Evolutionary conservation across 148 eudicot genomes (phyloP).

Genomic region (Salicornia ramosissima): DNA sequence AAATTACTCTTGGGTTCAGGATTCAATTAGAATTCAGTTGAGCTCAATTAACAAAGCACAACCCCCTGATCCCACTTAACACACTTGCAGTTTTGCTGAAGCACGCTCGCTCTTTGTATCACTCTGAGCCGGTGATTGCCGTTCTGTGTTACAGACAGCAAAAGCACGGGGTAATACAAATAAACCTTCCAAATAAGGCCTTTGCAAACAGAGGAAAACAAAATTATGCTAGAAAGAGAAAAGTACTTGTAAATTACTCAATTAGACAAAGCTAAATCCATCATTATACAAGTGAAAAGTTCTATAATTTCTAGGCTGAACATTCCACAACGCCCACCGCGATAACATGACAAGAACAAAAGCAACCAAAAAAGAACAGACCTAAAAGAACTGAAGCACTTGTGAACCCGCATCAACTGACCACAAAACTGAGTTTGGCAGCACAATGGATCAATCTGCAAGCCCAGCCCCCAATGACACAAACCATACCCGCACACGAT

Average conservation of each 20-base stretch:
- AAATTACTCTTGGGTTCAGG: no score
- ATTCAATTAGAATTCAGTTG: no score
- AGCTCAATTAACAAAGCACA: no score
- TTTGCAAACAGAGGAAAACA: background rate
- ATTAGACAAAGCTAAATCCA: conserved; percentile 21
- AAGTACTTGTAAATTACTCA: background rate
- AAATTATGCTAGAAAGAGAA: background rate
- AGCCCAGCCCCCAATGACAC: no score
- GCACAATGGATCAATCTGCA: background rate
- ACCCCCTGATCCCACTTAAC: no score
- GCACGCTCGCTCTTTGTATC: no score
- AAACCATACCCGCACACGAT: background rate
- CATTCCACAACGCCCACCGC: conserved; percentile 15
- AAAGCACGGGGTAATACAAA: no score
- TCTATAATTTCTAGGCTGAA: conserved; percentile 14
- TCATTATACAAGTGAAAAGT: conserved; percentile 26
- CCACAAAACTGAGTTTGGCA: conserved; percentile 19
- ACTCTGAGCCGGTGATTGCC: no score
- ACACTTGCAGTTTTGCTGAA: no score
- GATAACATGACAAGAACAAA: background rate
- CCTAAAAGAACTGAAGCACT: conserved; percentile 21
- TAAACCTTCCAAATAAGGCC: no score
- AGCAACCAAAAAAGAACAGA: conserved; percentile 12
- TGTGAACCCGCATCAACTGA: conserved; percentile 19
- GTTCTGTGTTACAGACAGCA: no score